Base-by-base conservation (phyloP, 2,329 filamentous ascomycete genomes). In the Ophiocordyceps camponoti-leonardi region DNA sequence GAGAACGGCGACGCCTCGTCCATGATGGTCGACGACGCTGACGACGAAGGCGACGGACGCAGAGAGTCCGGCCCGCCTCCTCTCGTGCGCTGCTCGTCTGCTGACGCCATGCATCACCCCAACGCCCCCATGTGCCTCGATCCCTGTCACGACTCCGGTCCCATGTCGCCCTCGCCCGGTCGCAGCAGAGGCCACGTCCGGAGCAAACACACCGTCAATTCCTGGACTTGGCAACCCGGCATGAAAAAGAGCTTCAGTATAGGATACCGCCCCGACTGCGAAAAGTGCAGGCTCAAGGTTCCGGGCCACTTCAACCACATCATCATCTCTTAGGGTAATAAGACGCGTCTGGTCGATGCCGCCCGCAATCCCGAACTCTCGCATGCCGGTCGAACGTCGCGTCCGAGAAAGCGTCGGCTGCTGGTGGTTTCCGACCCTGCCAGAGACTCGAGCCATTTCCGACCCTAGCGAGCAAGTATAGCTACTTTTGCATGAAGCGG, bases 251-350 rank as follows among this genome's bases (percentile, higher is more conserved):
- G 73, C 49, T 81, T 87, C 59, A 83, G 81, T 54, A 86, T 87
- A 75, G 83, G 83, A 44, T 87, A 81, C 63, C 69, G 83, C 50
- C 72, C 79, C 13, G 83, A 86, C 60, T 88, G 83, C 58, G 82
- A 86, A 49, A 86, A 86, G 61, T 88, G 83, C 62, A 73, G 72
- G 41, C 69, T 75, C 57, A 83, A 79, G 57, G 80, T 86, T 8
- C 83, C 83, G 0, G 83, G 83, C 1, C 83, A 88, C 58, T 87
- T 86, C 57, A 86, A 83, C 56, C 83, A 88, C 61, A 85, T 87
- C 48, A 77, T 86, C 50, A 71, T 79, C 54, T 76, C 74, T 43
- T 78, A 76, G 67, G 50, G 54, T 23, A 55, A 57, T 20, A 46
- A 49, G 44, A 55, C 49, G 23, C 51, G 48, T 46, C 46, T 62